Percentiles rank a stretch among this genome's conserved stretches.
Evolutionary conservation across 768 basidiomycete genomes (phyloP).

Genomic region (Favolaschia claudopus): DNA sequence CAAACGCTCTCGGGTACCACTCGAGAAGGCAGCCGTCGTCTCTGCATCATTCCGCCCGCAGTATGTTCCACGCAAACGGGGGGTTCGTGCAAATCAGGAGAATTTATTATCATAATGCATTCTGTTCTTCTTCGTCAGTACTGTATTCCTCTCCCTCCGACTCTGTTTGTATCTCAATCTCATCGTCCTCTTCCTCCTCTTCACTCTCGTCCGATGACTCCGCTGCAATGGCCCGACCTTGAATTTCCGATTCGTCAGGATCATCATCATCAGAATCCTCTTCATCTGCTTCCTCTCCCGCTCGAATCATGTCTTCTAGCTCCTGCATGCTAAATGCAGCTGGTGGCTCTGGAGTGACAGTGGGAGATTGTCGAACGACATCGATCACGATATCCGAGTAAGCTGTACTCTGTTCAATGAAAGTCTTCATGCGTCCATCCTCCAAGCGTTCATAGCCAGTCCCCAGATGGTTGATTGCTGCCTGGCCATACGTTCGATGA

Average conservation of each 20-base stretch:
- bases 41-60: background rate
- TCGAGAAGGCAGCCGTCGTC: background rate
- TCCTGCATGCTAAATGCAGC: background rate
- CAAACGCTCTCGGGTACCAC: background rate
- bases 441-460: slow-evolving; percentile 12
- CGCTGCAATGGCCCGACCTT: too few relatives aligned
- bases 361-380: background rate
- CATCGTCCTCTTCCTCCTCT: background rate
- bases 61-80: background rate
- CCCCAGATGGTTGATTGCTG: slow-evolving; percentile 3
- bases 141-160: background rate
- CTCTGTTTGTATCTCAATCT: background rate
- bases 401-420: slow-evolving; percentile 9
- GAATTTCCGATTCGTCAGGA: background rate
- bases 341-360: background rate
- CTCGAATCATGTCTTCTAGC: background rate
- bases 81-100: background rate
- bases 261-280: slow-evolving; percentile 7
- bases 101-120: background rate
- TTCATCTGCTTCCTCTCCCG: background rate
- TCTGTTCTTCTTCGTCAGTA: background rate
- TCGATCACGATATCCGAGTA: slow-evolving; percentile 13
- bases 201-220: background rate
- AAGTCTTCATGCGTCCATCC: slow-evolving; percentile 1
- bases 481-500: slow-evolving; percentile 11